Conservation (phyloP, 2,329 filamentous ascomycete species). For the Aspergillus persii region DNA sequence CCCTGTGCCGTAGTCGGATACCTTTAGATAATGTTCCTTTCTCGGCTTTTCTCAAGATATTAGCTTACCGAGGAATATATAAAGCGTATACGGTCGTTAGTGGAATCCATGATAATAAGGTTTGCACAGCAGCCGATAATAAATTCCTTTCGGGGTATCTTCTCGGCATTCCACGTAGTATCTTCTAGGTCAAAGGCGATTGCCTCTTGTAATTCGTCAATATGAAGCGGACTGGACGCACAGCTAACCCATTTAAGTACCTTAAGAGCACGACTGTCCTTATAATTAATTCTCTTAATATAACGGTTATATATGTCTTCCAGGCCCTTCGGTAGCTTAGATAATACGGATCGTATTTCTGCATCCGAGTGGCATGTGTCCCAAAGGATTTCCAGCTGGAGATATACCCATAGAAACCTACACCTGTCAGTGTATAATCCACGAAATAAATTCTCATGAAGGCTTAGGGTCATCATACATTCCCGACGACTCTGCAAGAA, state of each 20-base stretch:
- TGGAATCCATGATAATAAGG: conserved; percentile 18
- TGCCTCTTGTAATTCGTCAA: conserved; percentile 22
- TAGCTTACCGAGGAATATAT: conserved; percentile 21
- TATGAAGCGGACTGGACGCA: conserved; percentile 18
- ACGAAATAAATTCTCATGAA: too few species aligned
- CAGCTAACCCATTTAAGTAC: conserved; percentile 24
- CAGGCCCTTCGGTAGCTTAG: conserved; percentile 15
- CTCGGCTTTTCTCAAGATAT: conserved; percentile 14
- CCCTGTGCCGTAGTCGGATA: conserved; percentile 10
- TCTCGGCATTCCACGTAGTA: conserved; percentile 12
- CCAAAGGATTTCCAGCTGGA: conserved; percentile 24
- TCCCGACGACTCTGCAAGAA: neutral
- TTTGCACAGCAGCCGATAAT: conserved; percentile 21
- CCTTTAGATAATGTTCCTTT: neutral
- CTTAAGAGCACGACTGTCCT: conserved; percentile 8
- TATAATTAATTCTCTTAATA: conserved; percentile 12
- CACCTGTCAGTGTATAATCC: conserved; percentile 1
- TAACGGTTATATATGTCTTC: conserved; percentile 21
- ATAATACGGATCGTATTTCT: conserved; percentile 15
- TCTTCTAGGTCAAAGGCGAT: conserved; percentile 18
- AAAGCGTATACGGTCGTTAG: conserved; percentile 19
- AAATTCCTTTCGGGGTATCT: conserved; percentile 16
- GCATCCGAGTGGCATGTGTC: conserved; percentile 18
- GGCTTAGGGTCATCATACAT: neutral
- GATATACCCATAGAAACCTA: conserved; percentile 24